Evolutionary conservation across 2,329 filamentous ascomycete genomes (phyloP).

Genomic region (Colletotrichum plurivorum): DNA sequence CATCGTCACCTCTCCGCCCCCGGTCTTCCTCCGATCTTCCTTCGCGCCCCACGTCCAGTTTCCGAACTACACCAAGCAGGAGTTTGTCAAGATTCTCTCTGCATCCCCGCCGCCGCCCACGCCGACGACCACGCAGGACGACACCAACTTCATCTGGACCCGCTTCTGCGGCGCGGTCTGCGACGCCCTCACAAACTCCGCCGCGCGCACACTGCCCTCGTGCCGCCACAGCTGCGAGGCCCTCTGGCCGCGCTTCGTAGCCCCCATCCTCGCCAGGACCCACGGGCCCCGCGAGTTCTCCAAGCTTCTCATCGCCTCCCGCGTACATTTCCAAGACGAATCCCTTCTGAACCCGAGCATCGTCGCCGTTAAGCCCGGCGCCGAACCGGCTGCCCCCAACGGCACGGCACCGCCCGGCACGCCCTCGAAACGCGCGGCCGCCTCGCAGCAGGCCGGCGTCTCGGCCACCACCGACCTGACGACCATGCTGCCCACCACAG

Average conservation of each 20-base stretch:
- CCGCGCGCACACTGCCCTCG: slow-evolving; percentile 82
- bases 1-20: slow-evolving; percentile 79
- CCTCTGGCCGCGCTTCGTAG: slow-evolving; percentile 89
- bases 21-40: slow-evolving; percentile 77
- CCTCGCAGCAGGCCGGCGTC: background rate
- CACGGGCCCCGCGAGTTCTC: slow-evolving; percentile 86
- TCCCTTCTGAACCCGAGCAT: slow-evolving; percentile 77
- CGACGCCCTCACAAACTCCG: slow-evolving; percentile 86
- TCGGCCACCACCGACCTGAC: slow-evolving; percentile 59
- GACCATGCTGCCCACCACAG: slow-evolving; percentile 76
- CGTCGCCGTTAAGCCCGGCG: slow-evolving; percentile 49
- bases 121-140: slow-evolving; percentile 65
- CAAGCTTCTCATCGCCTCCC: slow-evolving; percentile 80
- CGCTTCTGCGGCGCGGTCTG: slow-evolving; percentile 88
- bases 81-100: slow-evolving; percentile 85
- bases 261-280: slow-evolving; percentile 81
- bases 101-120: slow-evolving; percentile 60
- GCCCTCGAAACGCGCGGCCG: slow-evolving; percentile 27
- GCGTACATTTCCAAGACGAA: slow-evolving; percentile 81
- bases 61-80: slow-evolving; percentile 84
- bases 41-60: slow-evolving; percentile 82
- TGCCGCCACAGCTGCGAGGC: slow-evolving; percentile 79
- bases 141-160: slow-evolving; percentile 80
- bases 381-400: background rate
- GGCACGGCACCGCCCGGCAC: slow-evolving; percentile 6